Evolutionary conservation across 768 basidiomycete genomes (phyloP), one percentile per base, ranked within the genome.

Genomic region (Podaxis sp.): DNA sequence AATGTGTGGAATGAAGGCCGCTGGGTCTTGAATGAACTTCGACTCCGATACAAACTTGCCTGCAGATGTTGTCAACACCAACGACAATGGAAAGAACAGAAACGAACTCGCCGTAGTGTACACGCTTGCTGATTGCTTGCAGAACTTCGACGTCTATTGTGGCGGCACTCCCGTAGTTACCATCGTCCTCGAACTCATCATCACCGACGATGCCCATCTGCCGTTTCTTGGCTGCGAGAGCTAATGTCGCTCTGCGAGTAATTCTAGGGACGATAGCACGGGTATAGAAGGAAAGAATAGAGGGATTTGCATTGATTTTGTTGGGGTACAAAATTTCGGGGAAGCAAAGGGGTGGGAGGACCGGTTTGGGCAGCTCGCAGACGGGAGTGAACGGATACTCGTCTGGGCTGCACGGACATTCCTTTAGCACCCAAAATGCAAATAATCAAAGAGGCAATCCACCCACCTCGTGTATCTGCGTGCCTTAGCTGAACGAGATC

Each of bases 1-100:
- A 68, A 99, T 99, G 73, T 95, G 94, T 0, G 95, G 95, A 59
- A 99, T 83, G 74, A 98, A 99, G 9, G 87, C 86, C 37, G 88
- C 78, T 18, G 97, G 96, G 62, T 91, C 79, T 32, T 85, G 82
- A n/a, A 81, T 71, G 78, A 99, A 99, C 72, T 99, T 99, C 27
- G 92, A 91, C 75, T 99, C 97, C 4, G 95, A 94, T 4, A 99
- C 97, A 71, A 99, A 99, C 81, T 98, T 98, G 60, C 97, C 96
- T 99, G 69, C 7, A 50, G 14, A 46, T n/a, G 23, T 25, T 40
- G 56, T 50, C n/a, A 35, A 14, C 23, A 23, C 14, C 44, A 4
- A 21, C 14, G 27, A 51, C 38, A 47, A 48, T 16, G 28, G 38
- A 13, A 5, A 28, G 13, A 40, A 50, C 28, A 38, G 36, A 11